Percentiles rank a stretch among this genome's conserved stretches.
These are phyloP conservation scores for Colletotrichum tropicicola DNA, from an alignment of 2,329 filamentous ascomycete species.

Conservation along the genomic window DNA sequence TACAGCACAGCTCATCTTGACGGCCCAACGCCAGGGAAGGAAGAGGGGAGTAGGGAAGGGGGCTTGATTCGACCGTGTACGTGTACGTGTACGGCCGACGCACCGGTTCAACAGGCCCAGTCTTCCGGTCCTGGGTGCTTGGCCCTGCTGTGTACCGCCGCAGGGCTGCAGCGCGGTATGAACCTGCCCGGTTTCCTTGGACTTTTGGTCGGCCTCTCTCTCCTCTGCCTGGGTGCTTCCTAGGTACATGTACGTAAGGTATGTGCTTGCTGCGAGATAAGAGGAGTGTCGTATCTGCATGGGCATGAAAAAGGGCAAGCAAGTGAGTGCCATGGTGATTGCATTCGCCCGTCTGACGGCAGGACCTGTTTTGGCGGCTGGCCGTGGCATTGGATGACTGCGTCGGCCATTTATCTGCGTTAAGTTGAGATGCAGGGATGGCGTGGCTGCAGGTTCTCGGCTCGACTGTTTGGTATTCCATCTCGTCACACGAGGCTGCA, in stretches of 20 bases:
- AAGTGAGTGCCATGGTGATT: not conserved
- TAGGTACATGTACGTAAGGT: too few species aligned
- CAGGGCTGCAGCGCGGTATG: slow-evolving; percentile 5
- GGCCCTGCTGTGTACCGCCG: slow-evolving; percentile 7
- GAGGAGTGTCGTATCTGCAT: not conserved
- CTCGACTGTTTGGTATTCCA: too few species aligned
- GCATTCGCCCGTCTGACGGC: not conserved
- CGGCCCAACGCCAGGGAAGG: too few species aligned
- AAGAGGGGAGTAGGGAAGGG: too few species aligned
- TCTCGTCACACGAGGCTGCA: too few species aligned
- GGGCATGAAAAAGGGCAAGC: not conserved
- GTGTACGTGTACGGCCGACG: not conserved
- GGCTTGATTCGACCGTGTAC: too few species aligned
- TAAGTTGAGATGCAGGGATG: slow-evolving; percentile 3
- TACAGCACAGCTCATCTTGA: too few species aligned
- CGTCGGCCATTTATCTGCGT: slow-evolving; percentile 17
- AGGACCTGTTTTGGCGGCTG: too few species aligned
- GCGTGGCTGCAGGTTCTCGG: not conserved
- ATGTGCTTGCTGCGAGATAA: too few species aligned
- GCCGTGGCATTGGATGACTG: slow-evolving; percentile 13
- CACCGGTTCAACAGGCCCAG: not conserved
- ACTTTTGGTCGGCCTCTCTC: too few species aligned
- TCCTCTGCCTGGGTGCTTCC: too few species aligned
- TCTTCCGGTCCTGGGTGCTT: slow-evolving; percentile 2
- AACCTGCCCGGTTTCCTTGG: too few species aligned